phyloP scores from a whole-genome alignment of 768 basidiomycete species.

The Pulveroboletus sp. region DNA sequence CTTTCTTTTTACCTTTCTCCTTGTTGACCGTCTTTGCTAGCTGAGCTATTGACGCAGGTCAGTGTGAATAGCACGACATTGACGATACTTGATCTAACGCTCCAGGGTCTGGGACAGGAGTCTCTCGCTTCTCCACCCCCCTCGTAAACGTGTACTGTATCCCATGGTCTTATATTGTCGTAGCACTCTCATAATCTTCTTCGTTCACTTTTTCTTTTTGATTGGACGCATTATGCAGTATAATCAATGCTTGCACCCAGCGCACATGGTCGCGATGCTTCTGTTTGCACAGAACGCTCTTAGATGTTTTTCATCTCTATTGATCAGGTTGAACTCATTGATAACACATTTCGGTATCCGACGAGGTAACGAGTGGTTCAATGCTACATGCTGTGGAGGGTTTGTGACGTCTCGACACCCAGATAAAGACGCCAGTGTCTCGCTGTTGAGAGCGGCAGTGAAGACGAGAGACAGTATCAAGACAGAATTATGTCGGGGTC shows the following conservation, averaged over 20 bases:
- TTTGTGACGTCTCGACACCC: constrained; percentile 20
- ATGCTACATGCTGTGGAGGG: constrained; percentile 37
- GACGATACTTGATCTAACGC: constrained; percentile 27
- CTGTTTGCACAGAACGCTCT: constrained; percentile 9
- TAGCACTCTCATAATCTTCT: constrained; percentile 17
- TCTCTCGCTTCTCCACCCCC: constrained; percentile 70
- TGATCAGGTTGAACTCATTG: constrained; percentile 9
- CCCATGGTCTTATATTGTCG: constrained; percentile 16
- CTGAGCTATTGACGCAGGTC: constrained; percentile 62
- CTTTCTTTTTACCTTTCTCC: background rate
- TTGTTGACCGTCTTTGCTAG: constrained; percentile 20
- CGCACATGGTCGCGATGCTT: constrained; percentile 13
- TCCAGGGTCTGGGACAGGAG: constrained; percentile 38
- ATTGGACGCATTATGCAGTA: constrained; percentile 15
- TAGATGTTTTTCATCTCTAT: constrained; percentile 7
- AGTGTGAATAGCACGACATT: constrained; percentile 16
- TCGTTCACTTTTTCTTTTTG: constrained; percentile 4
- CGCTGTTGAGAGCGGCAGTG: constrained; percentile 39
- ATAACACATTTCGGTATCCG: constrained; percentile 17
- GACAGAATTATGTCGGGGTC: background rate
- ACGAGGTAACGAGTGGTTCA: background rate
- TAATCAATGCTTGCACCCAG: constrained; percentile 16
- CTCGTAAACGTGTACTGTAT: constrained; percentile 35
- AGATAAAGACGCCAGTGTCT: constrained; percentile 23
- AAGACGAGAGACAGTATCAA: constrained; percentile 3